phyloP scores from a whole-genome alignment of 2,329 filamentous ascomycete species.

The Helicocarpus griseus region DNA sequence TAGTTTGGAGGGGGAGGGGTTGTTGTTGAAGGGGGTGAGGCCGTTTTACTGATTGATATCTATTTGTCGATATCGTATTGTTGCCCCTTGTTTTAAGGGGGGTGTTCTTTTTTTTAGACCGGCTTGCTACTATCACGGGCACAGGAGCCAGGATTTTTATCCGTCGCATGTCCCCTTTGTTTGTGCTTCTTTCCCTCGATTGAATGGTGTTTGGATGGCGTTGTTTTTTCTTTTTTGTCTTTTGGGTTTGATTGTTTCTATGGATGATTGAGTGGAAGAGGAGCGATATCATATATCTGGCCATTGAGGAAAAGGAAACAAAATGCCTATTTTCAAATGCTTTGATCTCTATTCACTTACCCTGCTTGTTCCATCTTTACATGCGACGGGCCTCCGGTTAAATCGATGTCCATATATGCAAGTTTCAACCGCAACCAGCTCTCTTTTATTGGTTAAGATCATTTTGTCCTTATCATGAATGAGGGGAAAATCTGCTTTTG shows the following conservation, averaged over 20 bases:
- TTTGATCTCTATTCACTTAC: background rate
- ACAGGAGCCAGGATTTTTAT: background rate
- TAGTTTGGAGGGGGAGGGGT: no score
- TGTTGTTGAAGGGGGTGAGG: no score
- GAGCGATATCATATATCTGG: background rate
- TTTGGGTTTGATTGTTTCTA: no score
- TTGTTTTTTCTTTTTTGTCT: background rate
- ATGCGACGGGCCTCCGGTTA: no score
- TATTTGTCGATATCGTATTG: no score
- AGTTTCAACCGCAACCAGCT: background rate
- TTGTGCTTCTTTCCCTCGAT: no score
- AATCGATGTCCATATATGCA: no score
- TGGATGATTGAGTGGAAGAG: background rate
- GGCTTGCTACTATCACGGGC: background rate
- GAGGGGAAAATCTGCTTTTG: no score
- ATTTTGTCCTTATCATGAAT: no score
- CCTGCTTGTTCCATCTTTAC: no score
- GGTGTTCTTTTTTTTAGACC: background rate
- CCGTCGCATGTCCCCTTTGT: background rate
- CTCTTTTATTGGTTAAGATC: background rate
- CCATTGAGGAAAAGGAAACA: background rate
- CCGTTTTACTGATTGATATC: no score
- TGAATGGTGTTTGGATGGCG: background rate
- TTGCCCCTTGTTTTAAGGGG: no score
- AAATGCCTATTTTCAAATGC: background rate